A percentile compares a stretch with the other conserved stretches of the same genome.
Evolutionary conservation across 2,329 filamentous ascomycete genomes (phyloP).

Genomic region (Pyricularia pennisetigena): DNA sequence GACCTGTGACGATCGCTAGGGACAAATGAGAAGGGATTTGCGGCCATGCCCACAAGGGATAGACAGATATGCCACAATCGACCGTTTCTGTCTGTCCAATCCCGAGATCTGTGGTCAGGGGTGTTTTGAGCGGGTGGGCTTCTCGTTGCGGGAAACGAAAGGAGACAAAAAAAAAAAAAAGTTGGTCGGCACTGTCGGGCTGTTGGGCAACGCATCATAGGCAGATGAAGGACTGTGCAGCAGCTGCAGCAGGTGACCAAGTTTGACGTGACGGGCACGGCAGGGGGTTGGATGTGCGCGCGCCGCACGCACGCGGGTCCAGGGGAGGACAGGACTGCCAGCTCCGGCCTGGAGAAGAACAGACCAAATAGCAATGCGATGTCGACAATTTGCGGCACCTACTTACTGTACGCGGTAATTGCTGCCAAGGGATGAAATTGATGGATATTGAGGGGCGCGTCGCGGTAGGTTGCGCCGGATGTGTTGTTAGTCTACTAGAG

Average conservation of each 20-base stretch:
- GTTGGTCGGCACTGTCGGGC: neutral
- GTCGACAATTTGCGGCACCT: neutral
- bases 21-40: neutral
- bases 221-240: neutral
- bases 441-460: neutral
- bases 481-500: neutral
- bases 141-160: neutral
- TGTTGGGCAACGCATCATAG: neutral
- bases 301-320: neutral
- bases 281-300: neutral
- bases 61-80: neutral
- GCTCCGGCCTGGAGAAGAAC: neutral
- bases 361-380: neutral
- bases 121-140: neutral
- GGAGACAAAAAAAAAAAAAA: neutral
- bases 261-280: neutral
- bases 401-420: neutral
- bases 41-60: neutral
- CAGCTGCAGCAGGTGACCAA: neutral
- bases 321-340: neutral
- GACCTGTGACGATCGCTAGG: neutral
- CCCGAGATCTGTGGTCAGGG: neutral
- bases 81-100: neutral
- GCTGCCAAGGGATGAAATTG: neutral
- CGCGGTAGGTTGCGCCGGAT: neutral